Evolutionary conservation across 2,329 filamentous ascomycete genomes (phyloP).

Genomic region (Paracamarosporium sp.): DNA sequence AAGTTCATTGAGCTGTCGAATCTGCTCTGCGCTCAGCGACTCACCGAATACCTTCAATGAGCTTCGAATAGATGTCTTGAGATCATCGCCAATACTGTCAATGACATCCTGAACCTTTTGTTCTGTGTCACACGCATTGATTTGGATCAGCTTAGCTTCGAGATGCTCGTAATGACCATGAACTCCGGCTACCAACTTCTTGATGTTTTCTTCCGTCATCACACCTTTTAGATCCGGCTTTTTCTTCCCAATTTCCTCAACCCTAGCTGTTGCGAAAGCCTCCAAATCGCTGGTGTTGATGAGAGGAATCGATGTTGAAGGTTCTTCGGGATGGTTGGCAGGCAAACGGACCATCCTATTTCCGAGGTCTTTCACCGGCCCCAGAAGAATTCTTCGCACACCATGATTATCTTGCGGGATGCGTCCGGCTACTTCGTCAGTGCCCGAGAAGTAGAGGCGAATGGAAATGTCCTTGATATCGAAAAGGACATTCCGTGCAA

Average conservation of each 20-base stretch:
- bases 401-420: background rate
- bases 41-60: constrained; percentile 6
- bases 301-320: background rate
- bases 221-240: constrained; percentile 19
- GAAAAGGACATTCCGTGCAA: background rate
- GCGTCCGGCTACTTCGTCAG: background rate
- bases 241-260: constrained; percentile 9
- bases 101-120: constrained; percentile 18
- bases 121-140: constrained; percentile 22
- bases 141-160: constrained; percentile 20
- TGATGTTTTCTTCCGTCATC: constrained; percentile 15
- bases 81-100: constrained; percentile 13
- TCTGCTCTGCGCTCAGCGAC: constrained; percentile 13
- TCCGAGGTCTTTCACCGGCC: background rate
- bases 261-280: constrained; percentile 11
- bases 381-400: background rate
- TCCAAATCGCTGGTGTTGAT: constrained; percentile 10
- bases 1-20: constrained; percentile 16
- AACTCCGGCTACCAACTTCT: constrained; percentile 17
- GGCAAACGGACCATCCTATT: background rate
- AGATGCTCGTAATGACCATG: constrained; percentile 16
- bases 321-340: background rate
- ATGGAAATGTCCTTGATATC: background rate
- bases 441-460: constrained; percentile 4
- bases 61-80: constrained; percentile 4